These are phyloP conservation scores for Exophiala oligosperma DNA, from an alignment of 2,329 filamentous ascomycete species.

Conservation along the genomic window DNA sequence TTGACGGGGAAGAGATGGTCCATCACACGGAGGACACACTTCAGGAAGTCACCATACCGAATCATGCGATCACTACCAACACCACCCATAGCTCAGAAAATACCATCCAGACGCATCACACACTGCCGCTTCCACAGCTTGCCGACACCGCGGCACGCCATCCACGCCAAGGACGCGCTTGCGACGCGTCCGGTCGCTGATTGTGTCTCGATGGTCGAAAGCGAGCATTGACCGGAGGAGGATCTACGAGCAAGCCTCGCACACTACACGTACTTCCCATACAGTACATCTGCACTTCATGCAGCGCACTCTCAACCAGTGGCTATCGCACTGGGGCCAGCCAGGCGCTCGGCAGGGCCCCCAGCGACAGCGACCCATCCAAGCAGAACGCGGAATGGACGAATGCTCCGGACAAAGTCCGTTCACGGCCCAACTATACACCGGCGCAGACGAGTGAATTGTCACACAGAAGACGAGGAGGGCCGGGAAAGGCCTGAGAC, in stretches of 20 bases:
- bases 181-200: conserved; percentile 4
- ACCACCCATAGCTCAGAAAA: background rate
- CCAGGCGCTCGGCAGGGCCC: background rate
- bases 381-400: background rate
- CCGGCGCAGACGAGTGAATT: background rate
- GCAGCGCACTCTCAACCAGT: conserved; percentile 1
- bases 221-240: background rate
- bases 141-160: background rate
- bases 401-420: background rate
- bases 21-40: background rate
- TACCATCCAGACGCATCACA: background rate
- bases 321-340: background rate
- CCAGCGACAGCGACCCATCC: background rate
- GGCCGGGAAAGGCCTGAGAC: background rate
- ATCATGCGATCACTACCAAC: background rate
- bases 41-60: background rate
- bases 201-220: conserved; percentile 5
- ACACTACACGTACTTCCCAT: conserved; percentile 3
- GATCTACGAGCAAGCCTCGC: conserved; percentile 5
- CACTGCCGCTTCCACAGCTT: background rate
- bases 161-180: background rate
- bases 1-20: background rate
- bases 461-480: background rate
- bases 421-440: background rate
- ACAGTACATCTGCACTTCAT: conserved; percentile 9